These are phyloP conservation scores for Rubus parviflorus DNA, from an alignment of 306 rosid genomes.

Conservation along the genomic window DNA sequence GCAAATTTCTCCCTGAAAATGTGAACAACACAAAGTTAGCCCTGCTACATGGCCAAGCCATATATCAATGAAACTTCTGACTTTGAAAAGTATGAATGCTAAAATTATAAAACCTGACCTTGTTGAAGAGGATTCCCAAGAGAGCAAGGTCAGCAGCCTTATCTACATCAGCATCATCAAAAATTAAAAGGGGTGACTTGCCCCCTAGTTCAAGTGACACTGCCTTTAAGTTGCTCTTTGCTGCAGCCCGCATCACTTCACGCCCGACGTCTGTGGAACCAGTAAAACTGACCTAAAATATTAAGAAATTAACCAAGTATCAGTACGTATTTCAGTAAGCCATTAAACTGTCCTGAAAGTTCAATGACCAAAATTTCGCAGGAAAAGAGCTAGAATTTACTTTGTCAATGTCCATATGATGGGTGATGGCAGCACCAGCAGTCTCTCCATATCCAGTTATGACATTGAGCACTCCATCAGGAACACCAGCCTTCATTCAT, in stretches of 20 bases:
- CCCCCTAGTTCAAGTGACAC: constrained; percentile 89
- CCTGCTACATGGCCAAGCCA: not conserved
- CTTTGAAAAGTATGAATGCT: not conserved
- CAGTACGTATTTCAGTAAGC: not conserved
- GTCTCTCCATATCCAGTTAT: constrained; percentile 74
- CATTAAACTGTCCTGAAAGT: not conserved
- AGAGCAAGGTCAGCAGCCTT: constrained; percentile 76
- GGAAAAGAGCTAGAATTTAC: constrained; percentile 32
- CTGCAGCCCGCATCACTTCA: constrained; percentile 74
- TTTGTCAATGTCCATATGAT: constrained; percentile 85
- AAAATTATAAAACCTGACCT: constrained; percentile 40
- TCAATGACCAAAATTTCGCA: not conserved
- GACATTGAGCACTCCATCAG: constrained; percentile 85
- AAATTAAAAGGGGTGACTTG: constrained; percentile 77
- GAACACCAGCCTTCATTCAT: constrained; percentile 75
- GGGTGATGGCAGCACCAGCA: constrained; percentile 73
- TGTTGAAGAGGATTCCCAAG: constrained; percentile 51
- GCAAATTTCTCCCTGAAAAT: constrained; percentile 75
- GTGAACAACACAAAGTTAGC: not conserved
- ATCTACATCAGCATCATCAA: constrained; percentile 73
- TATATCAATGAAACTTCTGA: not conserved
- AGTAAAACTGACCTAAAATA: constrained; percentile 66
- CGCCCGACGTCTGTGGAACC: constrained; percentile 83
- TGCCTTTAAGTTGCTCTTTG: constrained; percentile 69
- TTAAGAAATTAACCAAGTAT: not conserved